Evolutionary conservation across 208 protist genomes (phyloP).

Genomic region (Wallacemonas sp.): DNA sequence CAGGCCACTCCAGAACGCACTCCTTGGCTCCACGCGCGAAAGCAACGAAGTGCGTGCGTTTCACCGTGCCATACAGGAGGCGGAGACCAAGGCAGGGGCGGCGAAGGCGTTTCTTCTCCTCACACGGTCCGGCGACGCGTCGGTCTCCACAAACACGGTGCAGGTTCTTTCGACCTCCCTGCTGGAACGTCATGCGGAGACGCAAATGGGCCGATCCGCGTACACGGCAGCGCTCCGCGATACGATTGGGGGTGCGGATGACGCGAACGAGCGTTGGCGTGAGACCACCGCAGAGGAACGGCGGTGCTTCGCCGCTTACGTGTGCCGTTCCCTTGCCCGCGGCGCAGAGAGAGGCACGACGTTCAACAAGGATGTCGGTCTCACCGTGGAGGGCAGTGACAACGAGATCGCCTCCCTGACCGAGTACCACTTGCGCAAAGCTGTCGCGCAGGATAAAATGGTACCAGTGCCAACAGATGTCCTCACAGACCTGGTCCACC

Average conservation of each 20-base stretch:
- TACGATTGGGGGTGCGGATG: constrained; percentile 28
- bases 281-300: constrained; percentile 41
- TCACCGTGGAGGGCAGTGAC: constrained; percentile 68
- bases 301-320: constrained; percentile 48
- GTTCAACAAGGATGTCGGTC: constrained; percentile 48
- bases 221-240: constrained; percentile 52
- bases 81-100: constrained; percentile 37
- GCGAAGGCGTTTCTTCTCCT: constrained; percentile 50
- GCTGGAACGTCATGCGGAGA: constrained; percentile 43
- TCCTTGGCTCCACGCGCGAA: constrained; percentile 8
- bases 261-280: constrained; percentile 43
- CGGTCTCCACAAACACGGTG: constrained; percentile 27
- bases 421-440: constrained; percentile 50
- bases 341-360: constrained; percentile 46
- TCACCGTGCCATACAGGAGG: constrained; percentile 19
- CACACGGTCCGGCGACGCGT: constrained; percentile 25
- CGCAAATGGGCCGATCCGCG: constrained; percentile 34
- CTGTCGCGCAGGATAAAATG: constrained; percentile 18
- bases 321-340: constrained; percentile 41
- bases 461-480: constrained; percentile 32
- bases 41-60: constrained; percentile 27
- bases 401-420: constrained; percentile 57
- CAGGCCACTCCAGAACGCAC: neutral
- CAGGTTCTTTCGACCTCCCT: constrained; percentile 33
- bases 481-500: constrained; percentile 60